Base-by-base conservation (phyloP, 1,139 yeast genomes). In the Pichia sp. region DNA sequence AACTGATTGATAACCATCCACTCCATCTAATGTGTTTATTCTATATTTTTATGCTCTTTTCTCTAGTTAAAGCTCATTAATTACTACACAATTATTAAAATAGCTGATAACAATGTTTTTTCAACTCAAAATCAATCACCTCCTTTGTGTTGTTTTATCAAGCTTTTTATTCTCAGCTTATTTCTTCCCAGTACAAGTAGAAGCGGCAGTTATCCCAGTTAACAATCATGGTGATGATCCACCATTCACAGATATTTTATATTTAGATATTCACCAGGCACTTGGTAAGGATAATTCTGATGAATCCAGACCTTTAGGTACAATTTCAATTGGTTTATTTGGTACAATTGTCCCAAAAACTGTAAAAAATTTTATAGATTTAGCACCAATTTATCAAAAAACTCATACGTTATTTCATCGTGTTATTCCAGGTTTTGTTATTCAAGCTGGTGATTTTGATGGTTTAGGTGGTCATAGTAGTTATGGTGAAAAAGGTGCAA, bases 381-480 rank as follows among this genome's bases (percentile, higher is more conserved):
- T 83, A 51, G 68, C 83, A 49, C 75, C 79, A 49, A 82, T 80
- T 41, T 47, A 51, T 31, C 74, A 71, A 58, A 81, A 78, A 68
- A 68, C 74, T 48, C 69, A 71, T 45, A 77, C 87, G 26, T 66
- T 75, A 39, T 83, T 84, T 76, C 92, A 84, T 71, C 71, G 94
- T 63, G 82, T 84, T 41, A 83, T 84, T 52, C 79, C 84, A 46
- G 73, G 74, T 49, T 84, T 84, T 67, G 82, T 84, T 87, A 76
- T 83, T 58, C 94, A 84, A 68, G 90, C 90, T 61, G 94, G 94
- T 65, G 87, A 82, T 65, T 79, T 81, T 69, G 74, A 76, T 62
- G 87, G 87, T 55, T 74, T 79, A 46, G 92, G 92, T 55, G 92
- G 92, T 51, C 76, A 76, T 62, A 79, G 87, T 37, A 81, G 82